Percentiles rank a stretch among this genome's conserved stretches.
Evolutionary conservation across 371 early-diverging fungal genomes (phyloP).

Genomic region (Apophysomyces trapeziformis): DNA sequence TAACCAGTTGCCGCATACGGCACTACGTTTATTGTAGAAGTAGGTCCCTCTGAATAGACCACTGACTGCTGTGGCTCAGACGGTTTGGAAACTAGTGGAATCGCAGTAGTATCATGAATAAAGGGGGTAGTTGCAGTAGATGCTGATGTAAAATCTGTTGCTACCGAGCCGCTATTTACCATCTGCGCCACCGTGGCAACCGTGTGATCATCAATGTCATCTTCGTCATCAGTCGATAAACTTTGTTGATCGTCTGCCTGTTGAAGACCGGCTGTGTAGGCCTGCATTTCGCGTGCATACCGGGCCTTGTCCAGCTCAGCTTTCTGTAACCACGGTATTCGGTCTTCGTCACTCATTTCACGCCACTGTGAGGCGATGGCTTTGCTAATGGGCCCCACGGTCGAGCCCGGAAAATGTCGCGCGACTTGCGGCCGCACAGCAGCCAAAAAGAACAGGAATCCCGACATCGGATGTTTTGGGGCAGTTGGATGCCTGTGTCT

Average conservation of each 20-base stretch:
- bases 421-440: constrained; percentile 64
- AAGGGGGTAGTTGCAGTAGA: not conserved
- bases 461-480: constrained; percentile 83
- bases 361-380: constrained; percentile 72
- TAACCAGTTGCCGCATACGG: constrained; percentile 5
- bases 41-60: not conserved
- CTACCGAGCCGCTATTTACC: constrained; percentile 19
- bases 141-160: not conserved
- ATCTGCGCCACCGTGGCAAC: constrained; percentile 23
- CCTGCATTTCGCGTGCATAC: constrained; percentile 74
- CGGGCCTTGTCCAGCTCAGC: constrained; percentile 77
- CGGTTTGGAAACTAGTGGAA: constrained; percentile 11
- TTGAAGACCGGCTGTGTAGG: constrained; percentile 49
- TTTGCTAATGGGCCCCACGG: constrained; percentile 76
- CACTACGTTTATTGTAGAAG: not conserved
- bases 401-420: constrained; percentile 64
- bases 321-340: constrained; percentile 67
- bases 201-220: constrained; percentile 22
- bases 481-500: constrained; percentile 70
- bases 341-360: constrained; percentile 59
- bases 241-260: constrained; percentile 10
- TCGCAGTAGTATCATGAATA: constrained; percentile 12
- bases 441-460: constrained; percentile 72
- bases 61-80: constrained; percentile 6
- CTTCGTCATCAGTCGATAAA: constrained; percentile 12